phyloP scores from a whole-genome alignment of 805 yeast species.

The Candida palmyrensis region DNA sequence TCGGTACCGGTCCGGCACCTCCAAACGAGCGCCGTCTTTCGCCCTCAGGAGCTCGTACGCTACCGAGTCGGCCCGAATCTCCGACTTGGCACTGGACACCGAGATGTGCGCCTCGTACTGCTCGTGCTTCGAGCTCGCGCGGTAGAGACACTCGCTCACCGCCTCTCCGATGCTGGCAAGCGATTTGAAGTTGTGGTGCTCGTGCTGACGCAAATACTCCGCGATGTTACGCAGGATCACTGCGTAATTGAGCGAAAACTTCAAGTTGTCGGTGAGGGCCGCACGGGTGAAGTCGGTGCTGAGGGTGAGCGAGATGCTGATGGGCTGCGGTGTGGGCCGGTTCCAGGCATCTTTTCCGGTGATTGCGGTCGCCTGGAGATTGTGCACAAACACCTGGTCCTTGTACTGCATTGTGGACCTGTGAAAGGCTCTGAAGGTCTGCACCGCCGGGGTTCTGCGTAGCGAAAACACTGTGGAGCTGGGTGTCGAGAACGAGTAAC shows the following conservation, averaged over 20 bases:
- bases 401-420: slow-evolving; percentile 12
- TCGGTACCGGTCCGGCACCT: slow-evolving; percentile 17
- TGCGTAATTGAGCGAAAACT: slow-evolving; percentile 84
- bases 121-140: slow-evolving; percentile 35
- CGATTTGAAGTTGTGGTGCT: slow-evolving; percentile 36
- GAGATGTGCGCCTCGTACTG: slow-evolving; percentile 38
- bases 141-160: slow-evolving; percentile 41
- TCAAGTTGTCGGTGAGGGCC: slow-evolving; percentile 76
- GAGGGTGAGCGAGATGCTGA: slow-evolving; percentile 53
- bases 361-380: slow-evolving; percentile 55
- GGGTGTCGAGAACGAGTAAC: neutral
- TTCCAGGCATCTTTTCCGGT: slow-evolving; percentile 77
- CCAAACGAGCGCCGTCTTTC: slow-evolving; percentile 9
- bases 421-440: slow-evolving; percentile 11
- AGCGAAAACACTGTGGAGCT: slow-evolving; percentile 4
- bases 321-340: slow-evolving; percentile 61
- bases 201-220: slow-evolving; percentile 41
- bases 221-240: slow-evolving; percentile 66
- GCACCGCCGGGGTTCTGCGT: slow-evolving; percentile 10
- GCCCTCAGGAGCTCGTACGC: slow-evolving; percentile 37
- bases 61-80: slow-evolving; percentile 51
- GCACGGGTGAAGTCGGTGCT: slow-evolving; percentile 67
- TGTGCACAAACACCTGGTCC: slow-evolving; percentile 45
- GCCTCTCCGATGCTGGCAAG: slow-evolving; percentile 43
- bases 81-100: slow-evolving; percentile 47